Evolutionary conservation across 768 basidiomycete genomes (phyloP).

Genomic region (Cyclocybe cylindracea): DNA sequence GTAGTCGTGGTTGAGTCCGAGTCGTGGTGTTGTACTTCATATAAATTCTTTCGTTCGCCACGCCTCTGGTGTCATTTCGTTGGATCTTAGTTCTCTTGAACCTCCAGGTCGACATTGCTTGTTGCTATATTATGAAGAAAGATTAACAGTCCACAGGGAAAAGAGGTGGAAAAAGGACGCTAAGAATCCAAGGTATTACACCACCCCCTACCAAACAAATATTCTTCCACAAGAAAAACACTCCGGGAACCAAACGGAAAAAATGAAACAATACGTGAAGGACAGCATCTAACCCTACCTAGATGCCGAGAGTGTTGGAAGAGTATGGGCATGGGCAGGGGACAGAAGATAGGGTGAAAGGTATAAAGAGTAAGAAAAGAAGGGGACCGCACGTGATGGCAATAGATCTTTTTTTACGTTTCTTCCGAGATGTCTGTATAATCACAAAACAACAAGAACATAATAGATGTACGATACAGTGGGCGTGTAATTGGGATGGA

Average conservation of each 20-base stretch:
- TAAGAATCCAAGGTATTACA: conserved; percentile 6
- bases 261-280: neutral
- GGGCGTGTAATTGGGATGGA: neutral
- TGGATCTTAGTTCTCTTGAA: too few relatives aligned
- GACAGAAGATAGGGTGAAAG: neutral
- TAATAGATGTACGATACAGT: conserved; percentile 24
- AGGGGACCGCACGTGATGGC: neutral
- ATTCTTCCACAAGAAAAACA: neutral
- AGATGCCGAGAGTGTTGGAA: too few relatives aligned
- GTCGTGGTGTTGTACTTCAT: too few relatives aligned
- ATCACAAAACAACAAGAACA: conserved; percentile 17
- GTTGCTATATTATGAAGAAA: conserved; percentile 6
- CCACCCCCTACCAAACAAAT: conserved; percentile 1
- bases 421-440: conserved; percentile 2
- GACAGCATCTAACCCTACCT: neutral
- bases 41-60: too few relatives aligned
- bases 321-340: too few relatives aligned
- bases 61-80: too few relatives aligned
- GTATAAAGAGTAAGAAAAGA: conserved; percentile 1
- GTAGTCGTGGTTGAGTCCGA: too few relatives aligned
- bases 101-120: neutral
- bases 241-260: neutral
- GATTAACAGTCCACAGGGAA: conserved; percentile 2
- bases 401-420: conserved; percentile 4
- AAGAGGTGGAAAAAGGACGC: neutral